Evolutionary conservation across 345 rosid genomes (phyloP), one percentile per base, ranked within the genome.

Genomic region (Linum trigynum): DNA sequence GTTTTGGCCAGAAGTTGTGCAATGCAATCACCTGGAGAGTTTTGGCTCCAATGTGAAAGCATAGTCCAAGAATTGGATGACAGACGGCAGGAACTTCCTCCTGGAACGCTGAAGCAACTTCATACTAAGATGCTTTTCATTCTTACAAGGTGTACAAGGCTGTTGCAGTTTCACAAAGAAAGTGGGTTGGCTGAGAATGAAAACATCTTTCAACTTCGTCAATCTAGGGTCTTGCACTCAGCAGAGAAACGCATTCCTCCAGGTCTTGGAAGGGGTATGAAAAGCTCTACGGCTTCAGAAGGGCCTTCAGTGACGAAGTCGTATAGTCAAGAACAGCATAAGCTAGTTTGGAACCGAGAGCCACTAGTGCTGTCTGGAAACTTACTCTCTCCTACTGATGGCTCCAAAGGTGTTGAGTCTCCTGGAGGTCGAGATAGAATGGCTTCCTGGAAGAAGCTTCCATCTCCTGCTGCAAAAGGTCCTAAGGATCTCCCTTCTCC

Each of bases 11-110:
- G 99, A 68, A 81, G 95, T 71, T 91, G 97, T 81, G 96, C 94
- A 69, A 83, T 95, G 96, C 81, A 91, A 65, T 77, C 86, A 43
- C 87, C 99, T 66, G 89, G 90, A 73, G 97, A 95, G 71, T 95
- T 95, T 77, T 95, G 99, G 99, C 97, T 91, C 77, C 97, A 89
- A 72, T 95, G 99, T 78, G 99, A 95, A 82, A 87, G 96, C 70
- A 91, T 91, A 78, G 99, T 95, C 68, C 99, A 95, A 80, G 99
- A 95, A 65, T 75, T 95, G 75, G 99, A 89, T 81, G 97, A 95
- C 78, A 89, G 81, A 72, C 97, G 99, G 61, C 99, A 95, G 77
- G 99, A 95, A 79, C 90, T 82, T 82, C 89, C 98, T 62, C 88
- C 87, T 3, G 98, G 99, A 38, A 86, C 63, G 68, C 81, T 95